These are phyloP conservation scores for Leptographium radiaticola DNA, from an alignment of 2,329 filamentous ascomycete species.

Conservation along the genomic window DNA sequence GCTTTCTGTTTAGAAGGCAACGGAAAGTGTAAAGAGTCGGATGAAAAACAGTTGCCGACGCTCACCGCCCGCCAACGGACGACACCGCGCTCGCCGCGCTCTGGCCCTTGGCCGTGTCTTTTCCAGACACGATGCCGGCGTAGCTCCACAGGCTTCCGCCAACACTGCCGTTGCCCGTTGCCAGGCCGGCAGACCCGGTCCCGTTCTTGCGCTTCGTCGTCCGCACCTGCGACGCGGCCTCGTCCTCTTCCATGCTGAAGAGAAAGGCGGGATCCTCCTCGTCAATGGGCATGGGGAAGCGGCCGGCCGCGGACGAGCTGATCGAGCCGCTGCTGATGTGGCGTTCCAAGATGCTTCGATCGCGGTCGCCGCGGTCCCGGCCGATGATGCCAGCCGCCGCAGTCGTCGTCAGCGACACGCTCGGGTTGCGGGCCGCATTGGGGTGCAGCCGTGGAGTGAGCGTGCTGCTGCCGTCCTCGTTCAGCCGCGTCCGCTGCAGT, in stretches of 20 bases:
- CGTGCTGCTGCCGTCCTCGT: conserved; percentile 29
- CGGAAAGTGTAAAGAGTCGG: too few species aligned
- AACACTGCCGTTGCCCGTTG: conserved; percentile 10
- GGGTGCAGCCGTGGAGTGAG: conserved; percentile 39
- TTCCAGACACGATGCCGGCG: conserved; percentile 15
- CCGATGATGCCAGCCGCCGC: conserved; percentile 18
- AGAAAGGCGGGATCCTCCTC: conserved; percentile 52
- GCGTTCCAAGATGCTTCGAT: conserved; percentile 33
- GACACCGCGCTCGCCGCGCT: not conserved
- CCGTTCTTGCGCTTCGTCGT: conserved; percentile 4
- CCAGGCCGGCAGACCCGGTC: conserved; percentile 1
- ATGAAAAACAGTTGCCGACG: too few species aligned
- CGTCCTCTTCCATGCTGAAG: conserved; percentile 53
- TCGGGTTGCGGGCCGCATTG: conserved; percentile 28
- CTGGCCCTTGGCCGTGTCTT: not conserved
- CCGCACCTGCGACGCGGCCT: conserved; percentile 24
- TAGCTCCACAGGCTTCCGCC: conserved; percentile 20
- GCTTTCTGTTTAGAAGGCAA: not conserved
- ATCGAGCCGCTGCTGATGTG: conserved; percentile 48
- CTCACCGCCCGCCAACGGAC: not conserved
- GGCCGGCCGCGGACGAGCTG: conserved; percentile 37
- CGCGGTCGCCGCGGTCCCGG: conserved; percentile 24
- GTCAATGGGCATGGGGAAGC: conserved; percentile 52
- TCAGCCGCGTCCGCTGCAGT: conserved; percentile 44
- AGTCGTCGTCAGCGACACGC: conserved; percentile 15